These are phyloP conservation scores for Penstemon newberryi DNA, from an alignment of 257 asterid species.

Conservation along the genomic window DNA sequence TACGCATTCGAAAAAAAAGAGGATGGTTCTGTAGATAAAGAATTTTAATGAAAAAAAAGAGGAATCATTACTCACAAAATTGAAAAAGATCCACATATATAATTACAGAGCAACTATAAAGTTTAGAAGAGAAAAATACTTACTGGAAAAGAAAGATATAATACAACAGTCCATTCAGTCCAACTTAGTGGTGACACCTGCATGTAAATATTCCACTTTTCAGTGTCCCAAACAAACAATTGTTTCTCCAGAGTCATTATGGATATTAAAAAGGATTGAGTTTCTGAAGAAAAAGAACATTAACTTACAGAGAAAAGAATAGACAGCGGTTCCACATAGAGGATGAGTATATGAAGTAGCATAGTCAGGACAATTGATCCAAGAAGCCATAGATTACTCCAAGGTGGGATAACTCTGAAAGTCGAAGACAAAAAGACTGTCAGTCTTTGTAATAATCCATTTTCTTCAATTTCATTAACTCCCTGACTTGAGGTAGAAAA, in stretches of 20 bases:
- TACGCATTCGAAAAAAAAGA: too few species aligned
- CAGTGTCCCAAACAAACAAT: conserved; percentile 14
- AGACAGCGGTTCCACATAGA: conserved; percentile 86
- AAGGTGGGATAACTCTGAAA: conserved; percentile 80
- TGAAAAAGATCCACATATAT: conserved; percentile 1
- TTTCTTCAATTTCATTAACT: conserved; percentile 6
- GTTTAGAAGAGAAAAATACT: conserved; percentile 38
- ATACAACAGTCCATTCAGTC: conserved; percentile 87
- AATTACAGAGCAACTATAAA: neutral
- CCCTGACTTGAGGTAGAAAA: conserved; percentile 14
- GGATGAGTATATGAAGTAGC: conserved; percentile 83
- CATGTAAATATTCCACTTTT: conserved; percentile 18
- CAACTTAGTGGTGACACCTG: conserved; percentile 91
- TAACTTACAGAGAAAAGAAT: conserved; percentile 82
- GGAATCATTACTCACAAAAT: neutral
- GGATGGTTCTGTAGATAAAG: neutral
- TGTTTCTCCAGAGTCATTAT: neutral
- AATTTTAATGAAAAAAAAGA: conserved; percentile 2
- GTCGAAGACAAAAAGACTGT: conserved; percentile 24
- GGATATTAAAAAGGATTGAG: conserved; percentile 5
- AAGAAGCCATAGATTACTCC: conserved; percentile 99
- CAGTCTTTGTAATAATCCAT: conserved; percentile 24
- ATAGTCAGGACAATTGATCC: conserved; percentile 86
- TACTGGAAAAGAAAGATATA: conserved; percentile 95
- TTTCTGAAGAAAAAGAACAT: conserved; percentile 18